Evolutionary conservation across 305 asterid species (phyloP), one percentile per base, ranked within the genome.

Genomic region (Lippia alba): DNA sequence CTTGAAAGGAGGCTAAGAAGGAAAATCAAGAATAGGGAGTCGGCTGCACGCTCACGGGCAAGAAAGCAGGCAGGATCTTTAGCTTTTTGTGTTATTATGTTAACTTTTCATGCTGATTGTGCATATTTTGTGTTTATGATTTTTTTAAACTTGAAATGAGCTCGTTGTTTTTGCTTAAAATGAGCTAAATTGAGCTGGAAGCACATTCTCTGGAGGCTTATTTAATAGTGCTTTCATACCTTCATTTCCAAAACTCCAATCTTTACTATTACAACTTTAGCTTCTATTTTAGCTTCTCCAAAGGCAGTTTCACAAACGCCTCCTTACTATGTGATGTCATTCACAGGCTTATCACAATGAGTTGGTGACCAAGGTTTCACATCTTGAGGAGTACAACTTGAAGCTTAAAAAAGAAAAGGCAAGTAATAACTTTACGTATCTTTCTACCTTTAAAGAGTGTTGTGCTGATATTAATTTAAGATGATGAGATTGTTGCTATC

Each of bases 1-100:
- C 46, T 81, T 10, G 97, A 91, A 70, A 81, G 97, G 85, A 86
- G 95, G 88, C 82, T 91, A 41, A 89, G 86, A 78, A 85, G 97
- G 71, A 91, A 91, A 80, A 92, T 92, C 40, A 92, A 89, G 87
- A 92, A 92, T 67, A 81, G 97, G 76, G 97, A 92, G 74, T 89
- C 97, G 8, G 97, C 97, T 77, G 97, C 97, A 56, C 91, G 97
- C 4, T 92, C 97, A 24, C 84, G 97, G 53, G 96, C 94, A 61
- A 85, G 96, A 83, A 92, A 92, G 78, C 97, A 92, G 97, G 97
- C 84, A 81, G 54, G 79, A 65, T 58, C 9, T 36, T 69, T 70
- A 65, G 45, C 48, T 58, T 57, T 58, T 57, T 20, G 1, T 4
- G 46, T 69, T 18, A 8, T 62, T 70, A 41, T 49, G 15, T n/a